These are phyloP conservation scores for Penicillium tannophilum DNA, from an alignment of 495 filamentous ascomycete species.

Conservation along the genomic window DNA sequence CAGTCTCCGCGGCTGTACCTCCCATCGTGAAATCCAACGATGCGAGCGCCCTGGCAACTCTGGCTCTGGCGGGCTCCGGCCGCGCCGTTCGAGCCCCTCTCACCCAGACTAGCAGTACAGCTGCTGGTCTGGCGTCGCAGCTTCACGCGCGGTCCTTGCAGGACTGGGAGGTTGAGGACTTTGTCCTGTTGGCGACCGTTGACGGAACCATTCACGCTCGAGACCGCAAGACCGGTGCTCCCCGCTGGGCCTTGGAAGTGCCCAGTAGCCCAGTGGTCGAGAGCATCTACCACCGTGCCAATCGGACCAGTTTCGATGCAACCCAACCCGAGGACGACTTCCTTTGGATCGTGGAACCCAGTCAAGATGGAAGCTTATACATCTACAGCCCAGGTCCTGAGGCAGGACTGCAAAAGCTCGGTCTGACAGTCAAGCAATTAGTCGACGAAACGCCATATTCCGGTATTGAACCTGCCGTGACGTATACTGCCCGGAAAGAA, in stretches of 20 bases:
- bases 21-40: slow-evolving; percentile 61
- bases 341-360: slow-evolving; percentile 97
- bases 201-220: slow-evolving; percentile 93
- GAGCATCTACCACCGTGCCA: slow-evolving; percentile 78
- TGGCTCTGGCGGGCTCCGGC: slow-evolving; percentile 80
- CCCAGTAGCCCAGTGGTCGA: slow-evolving; percentile 83
- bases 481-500: slow-evolving; percentile 80
- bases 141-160: slow-evolving; percentile 89
- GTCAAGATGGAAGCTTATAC: slow-evolving; percentile 83
- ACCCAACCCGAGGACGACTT: slow-evolving; percentile 73
- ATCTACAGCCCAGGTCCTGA: slow-evolving; percentile 70
- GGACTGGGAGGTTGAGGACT: slow-evolving; percentile 99
- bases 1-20: slow-evolving; percentile 24
- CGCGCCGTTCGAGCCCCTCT: slow-evolving; percentile 82
- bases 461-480: slow-evolving; percentile 67
- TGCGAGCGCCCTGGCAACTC: slow-evolving; percentile 91
- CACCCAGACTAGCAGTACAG: slow-evolving; percentile 61
- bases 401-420: slow-evolving; percentile 63
- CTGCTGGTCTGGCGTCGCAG: slow-evolving; percentile 76
- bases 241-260: slow-evolving; percentile 80
- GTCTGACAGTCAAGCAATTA: slow-evolving; percentile 77
- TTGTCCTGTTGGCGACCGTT: slow-evolving; percentile 98
- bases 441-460: slow-evolving; percentile 70
- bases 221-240: slow-evolving; percentile 81
- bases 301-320: slow-evolving; percentile 60